phyloP scores from a whole-genome alignment of 768 basidiomycete genomes.

The Pisolithus albus region DNA sequence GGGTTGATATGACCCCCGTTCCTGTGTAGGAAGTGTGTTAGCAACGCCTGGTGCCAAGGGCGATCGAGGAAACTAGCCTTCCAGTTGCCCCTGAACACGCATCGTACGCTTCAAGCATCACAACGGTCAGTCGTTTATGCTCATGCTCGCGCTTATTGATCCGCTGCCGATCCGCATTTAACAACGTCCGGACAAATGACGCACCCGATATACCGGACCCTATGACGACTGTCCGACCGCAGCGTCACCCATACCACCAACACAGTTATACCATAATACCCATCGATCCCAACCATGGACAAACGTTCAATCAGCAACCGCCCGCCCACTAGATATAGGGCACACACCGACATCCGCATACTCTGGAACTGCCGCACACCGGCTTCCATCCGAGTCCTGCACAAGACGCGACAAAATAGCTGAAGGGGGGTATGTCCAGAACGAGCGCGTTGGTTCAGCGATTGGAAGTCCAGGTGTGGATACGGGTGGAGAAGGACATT shows the following conservation, averaged over 20 bases:
- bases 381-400: conserved; percentile 5
- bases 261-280: neutral
- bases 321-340: neutral
- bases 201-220: conserved; percentile 49
- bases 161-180: conserved; percentile 23
- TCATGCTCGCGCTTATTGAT: conserved; percentile 4
- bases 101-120: conserved; percentile 59
- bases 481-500: neutral
- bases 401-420: conserved; percentile 31
- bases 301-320: no score
- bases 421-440: conserved; percentile 56
- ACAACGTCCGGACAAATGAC: conserved; percentile 35
- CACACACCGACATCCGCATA: conserved; percentile 51
- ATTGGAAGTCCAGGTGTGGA: conserved; percentile 42
- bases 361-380: conserved; percentile 23
- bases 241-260: neutral
- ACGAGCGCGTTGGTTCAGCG: conserved; percentile 47
- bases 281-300: no score
- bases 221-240: conserved; percentile 34
- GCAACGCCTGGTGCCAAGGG: neutral
- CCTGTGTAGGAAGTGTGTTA: conserved; percentile 16
- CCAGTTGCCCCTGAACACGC: conserved; percentile 49
- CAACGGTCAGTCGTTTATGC: conserved; percentile 26
- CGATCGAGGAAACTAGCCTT: conserved; percentile 27
- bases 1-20: conserved; percentile 50